phyloP scores from a whole-genome alignment of 1,284 basidiomycete species.

The Schizophyllum commune region DNA sequence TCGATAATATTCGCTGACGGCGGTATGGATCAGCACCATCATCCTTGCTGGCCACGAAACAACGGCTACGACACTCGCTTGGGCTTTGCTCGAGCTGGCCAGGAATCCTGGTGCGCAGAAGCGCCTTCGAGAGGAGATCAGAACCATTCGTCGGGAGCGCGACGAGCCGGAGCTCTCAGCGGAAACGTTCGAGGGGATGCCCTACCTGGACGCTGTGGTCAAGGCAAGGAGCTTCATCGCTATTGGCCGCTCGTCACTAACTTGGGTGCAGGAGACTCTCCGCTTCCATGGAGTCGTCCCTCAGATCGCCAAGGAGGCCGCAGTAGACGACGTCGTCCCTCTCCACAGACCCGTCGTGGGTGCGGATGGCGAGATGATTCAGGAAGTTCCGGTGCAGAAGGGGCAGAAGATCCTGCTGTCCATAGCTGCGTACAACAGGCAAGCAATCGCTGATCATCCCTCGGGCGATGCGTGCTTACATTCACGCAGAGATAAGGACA shows the following conservation, averaged over 20 bases:
- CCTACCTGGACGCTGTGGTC: conserved; percentile 13
- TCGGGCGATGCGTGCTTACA: not conserved
- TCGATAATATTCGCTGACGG: not conserved
- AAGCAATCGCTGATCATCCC: not conserved
- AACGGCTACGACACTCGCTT: conserved; percentile 32
- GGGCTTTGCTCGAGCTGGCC: conserved; percentile 35
- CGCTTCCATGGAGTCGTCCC: conserved; percentile 29
- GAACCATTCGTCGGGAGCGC: conserved; percentile 21
- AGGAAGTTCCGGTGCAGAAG: conserved; percentile 26
- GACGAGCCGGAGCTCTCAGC: conserved; percentile 32
- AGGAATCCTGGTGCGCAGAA: conserved; percentile 29
- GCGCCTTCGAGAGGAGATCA: conserved; percentile 34
- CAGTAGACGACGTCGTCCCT: conserved; percentile 33
- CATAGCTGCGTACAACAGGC: conserved; percentile 19
- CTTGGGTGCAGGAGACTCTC: conserved; percentile 25
- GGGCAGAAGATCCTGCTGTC: conserved; percentile 28
- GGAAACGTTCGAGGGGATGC: conserved; percentile 22
- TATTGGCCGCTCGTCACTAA: not conserved
- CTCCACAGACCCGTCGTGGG: conserved; percentile 26
- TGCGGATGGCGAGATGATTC: conserved; percentile 24
- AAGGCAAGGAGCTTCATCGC: conserved; percentile 10
- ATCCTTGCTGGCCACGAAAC: conserved; percentile 42
- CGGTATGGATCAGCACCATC: conserved; percentile 23
- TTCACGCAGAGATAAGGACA: not conserved
- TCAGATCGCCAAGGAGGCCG: conserved; percentile 22